phyloP scores from a whole-genome alignment of 192 early-diverging fungal genomes.

The Phlyctochytrium bullatum region DNA sequence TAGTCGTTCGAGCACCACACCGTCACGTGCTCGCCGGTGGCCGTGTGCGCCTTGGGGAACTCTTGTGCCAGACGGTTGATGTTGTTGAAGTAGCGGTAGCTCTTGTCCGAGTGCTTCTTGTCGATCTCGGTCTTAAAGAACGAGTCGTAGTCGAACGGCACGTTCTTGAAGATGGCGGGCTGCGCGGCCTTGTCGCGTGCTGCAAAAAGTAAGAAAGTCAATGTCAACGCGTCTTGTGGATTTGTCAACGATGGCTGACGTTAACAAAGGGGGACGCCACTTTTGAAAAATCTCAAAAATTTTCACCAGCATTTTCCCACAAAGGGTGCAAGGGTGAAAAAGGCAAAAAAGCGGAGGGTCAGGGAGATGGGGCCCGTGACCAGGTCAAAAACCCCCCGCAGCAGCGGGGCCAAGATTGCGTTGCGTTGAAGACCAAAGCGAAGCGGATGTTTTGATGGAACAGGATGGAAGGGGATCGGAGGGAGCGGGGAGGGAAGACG shows the following conservation, averaged over 20 bases:
- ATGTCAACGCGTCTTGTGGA: too few species aligned
- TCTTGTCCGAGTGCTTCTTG: conserved; percentile 96
- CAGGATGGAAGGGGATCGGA: too few species aligned
- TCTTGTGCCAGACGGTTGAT: conserved; percentile 94
- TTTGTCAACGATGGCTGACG: too few species aligned
- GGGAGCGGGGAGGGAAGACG: too few species aligned
- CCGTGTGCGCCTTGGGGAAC: conserved; percentile 86
- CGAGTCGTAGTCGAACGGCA: conserved; percentile 84
- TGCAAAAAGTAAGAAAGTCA: too few species aligned
- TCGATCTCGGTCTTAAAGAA: conserved; percentile 82
- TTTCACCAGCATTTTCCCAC: too few species aligned
- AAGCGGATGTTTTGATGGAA: too few species aligned
- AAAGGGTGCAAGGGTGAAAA: not conserved
- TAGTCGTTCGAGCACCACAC: conserved; percentile 99
- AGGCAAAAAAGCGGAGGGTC: not conserved
- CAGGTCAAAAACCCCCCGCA: too few species aligned
- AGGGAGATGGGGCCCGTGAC: too few species aligned
- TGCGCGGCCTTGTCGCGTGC: conserved; percentile 1
- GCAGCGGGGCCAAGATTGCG: too few species aligned
- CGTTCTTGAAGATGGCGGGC: conserved; percentile 6
- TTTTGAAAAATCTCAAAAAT: not conserved
- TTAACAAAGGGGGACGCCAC: too few species aligned
- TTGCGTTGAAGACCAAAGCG: too few species aligned
- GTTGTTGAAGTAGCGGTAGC: conserved; percentile 99
- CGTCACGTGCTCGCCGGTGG: conserved; percentile 81